phyloP scores from a whole-genome alignment of 805 yeast species.

The Yamadazyma akitaensis region DNA sequence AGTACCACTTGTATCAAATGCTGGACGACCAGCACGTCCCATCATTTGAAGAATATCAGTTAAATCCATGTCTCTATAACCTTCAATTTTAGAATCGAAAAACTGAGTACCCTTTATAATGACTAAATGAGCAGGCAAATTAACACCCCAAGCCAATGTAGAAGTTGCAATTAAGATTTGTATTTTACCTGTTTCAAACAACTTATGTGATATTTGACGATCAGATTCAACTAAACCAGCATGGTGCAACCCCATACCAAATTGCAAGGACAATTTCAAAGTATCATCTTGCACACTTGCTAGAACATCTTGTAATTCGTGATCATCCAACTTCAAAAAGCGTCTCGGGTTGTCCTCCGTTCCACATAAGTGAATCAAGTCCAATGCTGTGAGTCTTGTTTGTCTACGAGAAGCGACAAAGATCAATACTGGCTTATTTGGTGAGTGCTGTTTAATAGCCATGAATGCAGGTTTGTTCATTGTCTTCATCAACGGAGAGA shows the following conservation, averaged over 20 bases:
- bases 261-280: conserved; percentile 64
- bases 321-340: conserved; percentile 63
- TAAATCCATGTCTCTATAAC: conserved; percentile 75
- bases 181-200: conserved; percentile 66
- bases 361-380: conserved; percentile 74
- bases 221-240: conserved; percentile 78
- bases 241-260: conserved; percentile 80
- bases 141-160: conserved; percentile 87
- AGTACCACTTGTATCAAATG: conserved; percentile 73
- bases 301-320: conserved; percentile 51
- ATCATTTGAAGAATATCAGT: conserved; percentile 81
- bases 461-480: conserved; percentile 88
- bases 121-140: conserved; percentile 76
- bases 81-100: conserved; percentile 62
- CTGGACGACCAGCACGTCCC: conserved; percentile 86
- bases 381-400: conserved; percentile 76
- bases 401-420: conserved; percentile 84
- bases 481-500: conserved; percentile 80
- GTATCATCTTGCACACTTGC: conserved; percentile 77
- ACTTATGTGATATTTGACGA: conserved; percentile 63
- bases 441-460: conserved; percentile 91
- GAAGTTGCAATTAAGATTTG: conserved; percentile 76
- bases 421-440: conserved; percentile 77
- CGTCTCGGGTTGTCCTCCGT: conserved; percentile 73
- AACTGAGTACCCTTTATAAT: conserved; percentile 74